Base-by-base conservation (phyloP, 352 stramenopile species). In the Pythium angustatum region DNA sequence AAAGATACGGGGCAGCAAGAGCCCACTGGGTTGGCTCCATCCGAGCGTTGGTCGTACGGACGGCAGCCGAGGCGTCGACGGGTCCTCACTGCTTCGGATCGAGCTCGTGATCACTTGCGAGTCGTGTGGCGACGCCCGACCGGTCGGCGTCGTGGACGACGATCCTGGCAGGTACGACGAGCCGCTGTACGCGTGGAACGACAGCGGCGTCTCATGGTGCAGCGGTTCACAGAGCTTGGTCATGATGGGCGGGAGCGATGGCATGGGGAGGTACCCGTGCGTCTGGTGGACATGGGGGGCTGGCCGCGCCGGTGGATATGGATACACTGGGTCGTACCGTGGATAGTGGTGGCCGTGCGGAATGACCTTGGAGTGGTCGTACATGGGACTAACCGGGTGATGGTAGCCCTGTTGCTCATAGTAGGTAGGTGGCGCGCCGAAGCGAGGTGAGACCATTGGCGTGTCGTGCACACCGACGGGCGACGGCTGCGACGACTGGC, bases 21-120 rank as follows among this genome's bases (percentile, higher is more conserved):
- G 55, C 38, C 38, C 38, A 26, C 27, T 21, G 8, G 43, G 55
- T 21, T 52, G 55, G n/a, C 21, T 52, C 55, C 40, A 55, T 19
- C 36, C 34, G 11, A 62, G 44, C 44, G 55, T 62, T 10, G 55
- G 55, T n/a, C 55, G 55, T n/a, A 52, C 50, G 12, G 51, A 58
- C 14, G 30, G 33, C 10, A 58, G 51, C 11, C 51, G 51, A 5
- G 51, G 51, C n/a, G 51, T 58, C 51, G 51, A 8, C 27, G n/a
- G 27, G 15, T 62, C 55, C 24, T 54, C 55, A 3, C 10, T 43
- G 50, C 31, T 24, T 52, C 55, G 55, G 43, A 62, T 62, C 27
- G 55, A 55, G 43, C 55, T 62, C 19, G 55, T 41, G 31, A 62
- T 62, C 17, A 62, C 55, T 43, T 62, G 55, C 11, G 55, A 62